phyloP scores from a whole-genome alignment of 2,329 filamentous ascomycete genomes.

The Aureobasidium pullulans region DNA sequence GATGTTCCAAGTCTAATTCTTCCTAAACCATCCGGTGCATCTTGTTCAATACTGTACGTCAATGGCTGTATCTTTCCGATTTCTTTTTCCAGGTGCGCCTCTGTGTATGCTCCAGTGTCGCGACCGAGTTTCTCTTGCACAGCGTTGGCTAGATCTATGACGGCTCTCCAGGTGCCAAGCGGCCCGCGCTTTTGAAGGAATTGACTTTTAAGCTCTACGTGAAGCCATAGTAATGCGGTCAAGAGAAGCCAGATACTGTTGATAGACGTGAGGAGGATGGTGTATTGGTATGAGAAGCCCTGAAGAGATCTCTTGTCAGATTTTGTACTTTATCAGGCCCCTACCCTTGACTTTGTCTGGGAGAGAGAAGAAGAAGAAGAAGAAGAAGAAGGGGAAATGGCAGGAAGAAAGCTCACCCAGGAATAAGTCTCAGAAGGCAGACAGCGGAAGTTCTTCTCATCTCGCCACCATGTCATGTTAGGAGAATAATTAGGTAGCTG shows the following conservation, averaged over 20 bases:
- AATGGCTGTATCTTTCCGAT: not conserved
- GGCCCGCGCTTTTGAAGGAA: not conserved
- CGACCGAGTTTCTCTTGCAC: not conserved
- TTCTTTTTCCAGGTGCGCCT: not conserved
- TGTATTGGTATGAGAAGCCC: not conserved
- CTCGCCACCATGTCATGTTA: not conserved
- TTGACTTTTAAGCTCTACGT: not conserved
- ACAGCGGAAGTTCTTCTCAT: not conserved
- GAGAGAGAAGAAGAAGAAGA: no score
- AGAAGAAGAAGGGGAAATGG: no score
- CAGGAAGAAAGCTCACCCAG: not conserved
- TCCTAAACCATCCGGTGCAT: no score
- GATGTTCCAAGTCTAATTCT: no score
- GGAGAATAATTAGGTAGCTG: not conserved
- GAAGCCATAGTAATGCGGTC: not conserved
- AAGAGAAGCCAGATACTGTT: not conserved
- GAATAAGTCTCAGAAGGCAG: not conserved
- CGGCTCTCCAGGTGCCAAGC: not conserved
- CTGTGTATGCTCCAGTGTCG: not conserved
- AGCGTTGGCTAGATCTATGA: not conserved
- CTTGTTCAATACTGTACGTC: not conserved
- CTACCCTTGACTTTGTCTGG: no score
- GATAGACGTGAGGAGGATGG: not conserved
- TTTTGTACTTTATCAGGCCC: not conserved
- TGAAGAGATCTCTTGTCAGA: not conserved